phyloP scores from a whole-genome alignment of 2,329 filamentous ascomycete species.

The Cercospora janseana region DNA sequence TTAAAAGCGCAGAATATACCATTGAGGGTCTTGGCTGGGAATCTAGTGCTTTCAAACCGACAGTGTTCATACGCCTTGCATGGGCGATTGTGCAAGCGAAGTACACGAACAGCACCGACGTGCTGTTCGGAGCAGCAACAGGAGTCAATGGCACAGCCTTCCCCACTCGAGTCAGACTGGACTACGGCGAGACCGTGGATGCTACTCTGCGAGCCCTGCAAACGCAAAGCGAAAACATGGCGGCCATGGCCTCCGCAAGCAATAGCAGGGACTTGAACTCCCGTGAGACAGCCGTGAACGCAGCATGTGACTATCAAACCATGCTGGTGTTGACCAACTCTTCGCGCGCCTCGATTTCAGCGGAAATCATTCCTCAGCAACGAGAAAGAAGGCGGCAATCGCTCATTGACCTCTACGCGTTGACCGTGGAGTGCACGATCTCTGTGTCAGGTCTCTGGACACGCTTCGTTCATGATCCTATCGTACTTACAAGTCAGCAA shows the following conservation, averaged over 20 bases:
- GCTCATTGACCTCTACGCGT: constrained; percentile 4
- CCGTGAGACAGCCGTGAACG: background rate
- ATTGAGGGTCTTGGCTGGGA: constrained; percentile 21
- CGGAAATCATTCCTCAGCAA: background rate
- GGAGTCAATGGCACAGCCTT: constrained; percentile 8
- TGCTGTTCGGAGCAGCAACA: constrained; percentile 17
- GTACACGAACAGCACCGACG: constrained; percentile 13
- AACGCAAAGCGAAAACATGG: constrained; percentile 1
- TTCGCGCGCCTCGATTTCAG: background rate
- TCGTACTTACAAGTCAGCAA: constrained; percentile 7
- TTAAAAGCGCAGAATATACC: constrained; percentile 30
- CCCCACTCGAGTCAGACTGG: constrained; percentile 1
- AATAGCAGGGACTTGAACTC: background rate
- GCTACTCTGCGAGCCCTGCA: constrained; percentile 1
- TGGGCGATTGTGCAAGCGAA: constrained; percentile 18
- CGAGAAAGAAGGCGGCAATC: constrained; percentile 8
- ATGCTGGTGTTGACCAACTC: constrained; percentile 41
- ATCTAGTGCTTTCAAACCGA: constrained; percentile 15
- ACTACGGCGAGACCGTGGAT: background rate
- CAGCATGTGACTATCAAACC: constrained; percentile 56
- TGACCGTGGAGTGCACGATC: constrained; percentile 12
- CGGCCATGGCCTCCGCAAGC: background rate
- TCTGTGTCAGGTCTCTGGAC: constrained; percentile 11
- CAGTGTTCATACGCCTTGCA: constrained; percentile 14
- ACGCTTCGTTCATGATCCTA: constrained; percentile 10